These are phyloP conservation scores for Wakefieldia striispora DNA, from an alignment of 768 basidiomycete genomes.

Conservation along the genomic window DNA sequence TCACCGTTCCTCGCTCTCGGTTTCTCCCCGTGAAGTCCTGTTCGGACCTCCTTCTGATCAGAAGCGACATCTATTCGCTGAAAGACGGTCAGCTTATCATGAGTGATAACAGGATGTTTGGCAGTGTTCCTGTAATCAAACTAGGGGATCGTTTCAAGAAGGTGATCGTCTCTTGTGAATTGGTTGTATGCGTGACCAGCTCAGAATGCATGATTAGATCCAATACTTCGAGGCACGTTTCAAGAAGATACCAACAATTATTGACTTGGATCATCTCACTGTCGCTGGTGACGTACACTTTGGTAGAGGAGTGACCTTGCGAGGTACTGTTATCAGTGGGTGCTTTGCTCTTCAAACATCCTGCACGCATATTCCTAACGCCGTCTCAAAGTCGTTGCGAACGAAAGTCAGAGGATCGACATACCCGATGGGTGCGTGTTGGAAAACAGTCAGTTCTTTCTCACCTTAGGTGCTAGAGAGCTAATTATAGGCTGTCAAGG, in stretches of 20 bases:
- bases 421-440: slow-evolving; percentile 81
- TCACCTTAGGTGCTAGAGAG: neutral
- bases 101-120: slow-evolving; percentile 80
- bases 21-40: slow-evolving; percentile 92
- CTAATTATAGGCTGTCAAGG: slow-evolving; percentile 34
- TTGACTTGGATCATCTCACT: slow-evolving; percentile 93
- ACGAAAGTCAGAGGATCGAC: slow-evolving; percentile 79
- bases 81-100: slow-evolving; percentile 86
- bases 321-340: slow-evolving; percentile 83
- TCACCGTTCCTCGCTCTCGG: slow-evolving; percentile 92
- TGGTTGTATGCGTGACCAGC: neutral
- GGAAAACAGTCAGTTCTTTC: slow-evolving; percentile 52
- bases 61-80: slow-evolving; percentile 89
- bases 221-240: slow-evolving; percentile 92
- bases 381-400: slow-evolving; percentile 57
- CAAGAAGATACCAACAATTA: slow-evolving; percentile 88
- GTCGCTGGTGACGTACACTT: slow-evolving; percentile 91
- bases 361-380: neutral
- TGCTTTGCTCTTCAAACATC: neutral
- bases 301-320: slow-evolving; percentile 80
- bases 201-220: slow-evolving; percentile 42
- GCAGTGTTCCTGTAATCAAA: slow-evolving; percentile 92
- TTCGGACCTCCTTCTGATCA: slow-evolving; percentile 86
- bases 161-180: slow-evolving; percentile 38
- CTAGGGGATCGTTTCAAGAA: slow-evolving; percentile 97